Percentiles rank a stretch among this genome's conserved stretches.
Conservation (phyloP, 1,284 basidiomycete species). For the Trichosporon asahii region DNA sequence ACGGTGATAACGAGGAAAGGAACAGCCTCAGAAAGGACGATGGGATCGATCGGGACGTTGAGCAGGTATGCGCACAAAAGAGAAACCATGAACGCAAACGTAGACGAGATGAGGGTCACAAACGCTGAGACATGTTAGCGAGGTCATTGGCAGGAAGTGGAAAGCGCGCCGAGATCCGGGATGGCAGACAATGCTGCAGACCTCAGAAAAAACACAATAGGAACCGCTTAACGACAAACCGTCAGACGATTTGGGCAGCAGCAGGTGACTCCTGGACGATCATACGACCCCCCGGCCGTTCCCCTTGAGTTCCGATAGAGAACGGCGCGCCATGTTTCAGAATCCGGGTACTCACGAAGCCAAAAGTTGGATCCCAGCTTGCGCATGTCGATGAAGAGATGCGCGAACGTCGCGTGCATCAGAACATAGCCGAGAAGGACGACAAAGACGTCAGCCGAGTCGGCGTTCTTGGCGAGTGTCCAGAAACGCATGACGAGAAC, state of each 20-base stretch:
- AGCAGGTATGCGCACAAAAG: constrained; percentile 80
- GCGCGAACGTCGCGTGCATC: constrained; percentile 94
- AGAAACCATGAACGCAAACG: constrained; percentile 81
- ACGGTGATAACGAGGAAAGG: constrained; percentile 97
- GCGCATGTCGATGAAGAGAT: constrained; percentile 80
- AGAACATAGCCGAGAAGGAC: constrained; percentile 92
- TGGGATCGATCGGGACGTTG: constrained; percentile 80
- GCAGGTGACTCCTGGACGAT: constrained; percentile 1
- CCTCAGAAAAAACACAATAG: constrained; percentile 14
- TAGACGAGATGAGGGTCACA: constrained; percentile 78
- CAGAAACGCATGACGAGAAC: constrained; percentile 79
- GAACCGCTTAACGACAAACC: neutral
- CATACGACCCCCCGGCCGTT: neutral
- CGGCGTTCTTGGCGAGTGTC: constrained; percentile 84
- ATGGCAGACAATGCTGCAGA: neutral
- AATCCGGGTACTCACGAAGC: constrained; percentile 56
- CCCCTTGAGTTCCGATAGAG: neutral
- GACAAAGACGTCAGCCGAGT: constrained; percentile 91
- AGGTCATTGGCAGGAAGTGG: neutral
- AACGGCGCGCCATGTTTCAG: neutral
- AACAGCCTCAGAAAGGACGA: constrained; percentile 88
- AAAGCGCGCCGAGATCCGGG: neutral
- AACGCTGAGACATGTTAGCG: constrained; percentile 55
- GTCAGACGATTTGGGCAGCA: neutral
- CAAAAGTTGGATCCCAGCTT: constrained; percentile 84